Evolutionary conservation across 164 flowering plant genomes (phyloP).

Genomic region (Vitis rotundifolia): DNA sequence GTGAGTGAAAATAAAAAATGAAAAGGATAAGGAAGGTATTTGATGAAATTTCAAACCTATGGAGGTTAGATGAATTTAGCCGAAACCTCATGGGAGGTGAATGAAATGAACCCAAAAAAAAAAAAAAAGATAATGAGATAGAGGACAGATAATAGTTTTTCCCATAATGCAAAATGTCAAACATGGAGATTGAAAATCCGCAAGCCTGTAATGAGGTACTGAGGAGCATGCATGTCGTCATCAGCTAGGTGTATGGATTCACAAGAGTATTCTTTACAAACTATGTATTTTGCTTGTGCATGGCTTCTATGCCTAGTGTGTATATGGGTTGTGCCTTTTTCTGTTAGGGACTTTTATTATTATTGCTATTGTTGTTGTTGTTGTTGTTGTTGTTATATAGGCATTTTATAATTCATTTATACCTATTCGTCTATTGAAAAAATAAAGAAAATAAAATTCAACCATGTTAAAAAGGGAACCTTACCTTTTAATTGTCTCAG

Average conservation of each 20-base stretch:
- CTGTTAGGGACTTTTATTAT: no score
- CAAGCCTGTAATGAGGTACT: no score
- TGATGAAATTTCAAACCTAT: no score
- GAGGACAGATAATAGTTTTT: not conserved
- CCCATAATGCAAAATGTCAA: not conserved
- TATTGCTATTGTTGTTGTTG: no score
- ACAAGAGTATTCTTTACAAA: not conserved
- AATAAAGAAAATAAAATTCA: not conserved
- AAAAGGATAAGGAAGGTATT: no score
- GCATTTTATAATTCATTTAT: not conserved
- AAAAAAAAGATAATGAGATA: not conserved
- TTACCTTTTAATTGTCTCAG: constrained; percentile 95
- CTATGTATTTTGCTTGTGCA: not conserved
- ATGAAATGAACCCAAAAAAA: not conserved
- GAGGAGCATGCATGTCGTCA: not conserved
- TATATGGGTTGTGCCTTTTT: no score
- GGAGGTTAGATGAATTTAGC: no score
- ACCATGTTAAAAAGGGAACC: not conserved
- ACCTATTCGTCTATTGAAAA: not conserved
- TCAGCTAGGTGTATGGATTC: not conserved
- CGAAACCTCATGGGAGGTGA: no score
- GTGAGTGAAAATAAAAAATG: no score
- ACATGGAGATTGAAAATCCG: not conserved
- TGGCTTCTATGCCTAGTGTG: no score
- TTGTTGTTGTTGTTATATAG: no score